Conservation (phyloP, 1,284 basidiomycete genomes). For the Tilletia caries region DNA sequence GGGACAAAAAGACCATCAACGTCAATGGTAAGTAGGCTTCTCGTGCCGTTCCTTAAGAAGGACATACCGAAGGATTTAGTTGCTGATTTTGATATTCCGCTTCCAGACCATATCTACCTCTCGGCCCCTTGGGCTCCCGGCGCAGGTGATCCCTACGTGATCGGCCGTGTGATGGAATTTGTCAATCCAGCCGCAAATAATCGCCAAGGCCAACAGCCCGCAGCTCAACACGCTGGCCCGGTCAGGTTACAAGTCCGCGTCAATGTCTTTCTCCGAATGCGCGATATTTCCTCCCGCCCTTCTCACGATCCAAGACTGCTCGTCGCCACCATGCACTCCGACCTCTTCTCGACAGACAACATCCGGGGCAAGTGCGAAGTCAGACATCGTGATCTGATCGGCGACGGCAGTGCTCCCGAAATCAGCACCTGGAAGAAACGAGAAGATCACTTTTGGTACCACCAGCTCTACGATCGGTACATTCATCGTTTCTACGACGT, state of each 20-base stretch:
- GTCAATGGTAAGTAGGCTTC: conserved; percentile 38
- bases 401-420: conserved; percentile 60
- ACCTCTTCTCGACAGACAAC: conserved; percentile 86
- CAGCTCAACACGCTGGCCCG: not conserved
- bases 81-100: not conserved
- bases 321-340: conserved; percentile 89
- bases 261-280: conserved; percentile 88
- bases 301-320: conserved; percentile 83
- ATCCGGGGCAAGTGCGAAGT: conserved; percentile 87
- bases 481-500: conserved; percentile 98
- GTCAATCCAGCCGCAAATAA: conserved; percentile 58
- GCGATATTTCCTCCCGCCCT: conserved; percentile 77
- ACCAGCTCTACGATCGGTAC: conserved; percentile 90
- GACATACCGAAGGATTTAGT: not conserved
- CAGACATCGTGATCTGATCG: conserved; percentile 87
- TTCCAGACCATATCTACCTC: conserved; percentile 87
- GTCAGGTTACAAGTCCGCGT: conserved; percentile 64
- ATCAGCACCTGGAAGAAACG: conserved; percentile 90
- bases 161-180: conserved; percentile 94
- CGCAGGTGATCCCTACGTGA: conserved; percentile 80
- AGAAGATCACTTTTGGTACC: conserved; percentile 92
- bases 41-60: conserved; percentile 6
- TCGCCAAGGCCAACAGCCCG: not conserved
- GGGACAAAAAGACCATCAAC: conserved; percentile 35
- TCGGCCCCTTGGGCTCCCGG: conserved; percentile 83